These are phyloP conservation scores for Glaciozyma martinii DNA, from an alignment of 768 basidiomycete species.

Conservation along the genomic window DNA sequence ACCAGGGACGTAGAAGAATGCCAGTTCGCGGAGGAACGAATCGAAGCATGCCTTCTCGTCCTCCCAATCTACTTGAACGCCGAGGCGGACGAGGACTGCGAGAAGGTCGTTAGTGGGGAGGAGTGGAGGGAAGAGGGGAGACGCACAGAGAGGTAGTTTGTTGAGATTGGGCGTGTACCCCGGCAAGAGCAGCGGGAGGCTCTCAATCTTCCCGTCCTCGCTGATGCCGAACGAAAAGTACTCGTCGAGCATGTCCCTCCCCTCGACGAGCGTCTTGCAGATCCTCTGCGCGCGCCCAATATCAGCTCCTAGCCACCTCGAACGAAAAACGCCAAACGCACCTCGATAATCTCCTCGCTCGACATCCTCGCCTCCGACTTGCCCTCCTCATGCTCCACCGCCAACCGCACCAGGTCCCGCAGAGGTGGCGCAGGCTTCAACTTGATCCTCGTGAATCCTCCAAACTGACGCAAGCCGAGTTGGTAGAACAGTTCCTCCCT, in stretches of 20 bases:
- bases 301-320: no score
- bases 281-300: conserved; percentile 1
- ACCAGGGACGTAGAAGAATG: conserved; percentile 73
- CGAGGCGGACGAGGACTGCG: conserved; percentile 34
- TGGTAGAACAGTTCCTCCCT: conserved; percentile 96
- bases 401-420: conserved; percentile 61
- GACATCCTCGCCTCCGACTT: conserved; percentile 47
- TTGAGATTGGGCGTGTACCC: conserved; percentile 87
- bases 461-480: conserved; percentile 82
- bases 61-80: conserved; percentile 72
- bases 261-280: conserved; percentile 27
- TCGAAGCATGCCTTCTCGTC: conserved; percentile 77
- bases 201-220: conserved; percentile 57
- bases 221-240: conserved; percentile 73
- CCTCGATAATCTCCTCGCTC: conserved; percentile 61
- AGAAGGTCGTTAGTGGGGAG: neutral
- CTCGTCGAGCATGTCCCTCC: conserved; percentile 73
- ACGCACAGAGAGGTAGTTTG: conserved; percentile 70
- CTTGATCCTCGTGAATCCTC: conserved; percentile 62
- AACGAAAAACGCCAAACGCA: conserved; percentile 38
- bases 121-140: neutral
- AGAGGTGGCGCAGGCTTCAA: conserved; percentile 75
- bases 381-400: conserved; percentile 62
- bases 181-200: conserved; percentile 68
- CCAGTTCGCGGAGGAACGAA: conserved; percentile 75